Evolutionary conservation across 2,329 filamentous ascomycete genomes (phyloP).

Genomic region (Colletotrichum shisoi): DNA sequence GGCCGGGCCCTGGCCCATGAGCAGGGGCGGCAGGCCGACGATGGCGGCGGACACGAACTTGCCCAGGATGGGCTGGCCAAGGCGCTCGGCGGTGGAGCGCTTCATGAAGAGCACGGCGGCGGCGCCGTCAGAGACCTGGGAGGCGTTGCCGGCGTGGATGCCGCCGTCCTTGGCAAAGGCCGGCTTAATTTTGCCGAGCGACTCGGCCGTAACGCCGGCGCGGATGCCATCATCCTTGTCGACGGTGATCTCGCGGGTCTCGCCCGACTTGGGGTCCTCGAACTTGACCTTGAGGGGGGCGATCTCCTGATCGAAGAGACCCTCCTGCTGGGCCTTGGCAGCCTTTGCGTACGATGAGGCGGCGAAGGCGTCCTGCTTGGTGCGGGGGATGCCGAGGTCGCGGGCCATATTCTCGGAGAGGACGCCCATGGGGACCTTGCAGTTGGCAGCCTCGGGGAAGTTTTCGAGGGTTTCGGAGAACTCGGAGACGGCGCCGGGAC

Average conservation of each 20-base stretch:
- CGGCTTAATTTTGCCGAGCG: slow-evolving; percentile 86
- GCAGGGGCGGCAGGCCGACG: slow-evolving; percentile 87
- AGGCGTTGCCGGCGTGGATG: slow-evolving; percentile 96
- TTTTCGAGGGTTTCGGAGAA: slow-evolving; percentile 89
- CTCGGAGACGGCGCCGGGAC: slow-evolving; percentile 84
- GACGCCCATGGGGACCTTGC: slow-evolving; percentile 96
- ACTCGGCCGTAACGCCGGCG: slow-evolving; percentile 83
- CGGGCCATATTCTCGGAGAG: slow-evolving; percentile 95
- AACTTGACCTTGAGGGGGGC: slow-evolving; percentile 84
- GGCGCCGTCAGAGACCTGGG: slow-evolving; percentile 93
- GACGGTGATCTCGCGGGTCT: slow-evolving; percentile 84
- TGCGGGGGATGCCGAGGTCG: slow-evolving; percentile 75
- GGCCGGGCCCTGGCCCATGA: slow-evolving; percentile 97
- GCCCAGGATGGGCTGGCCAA: slow-evolving; percentile 88
- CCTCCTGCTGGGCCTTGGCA: slow-evolving; percentile 79
- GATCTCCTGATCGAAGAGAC: slow-evolving; percentile 95
- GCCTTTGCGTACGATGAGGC: slow-evolving; percentile 94
- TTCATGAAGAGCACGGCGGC: slow-evolving; percentile 96
- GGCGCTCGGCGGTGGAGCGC: slow-evolving; percentile 84
- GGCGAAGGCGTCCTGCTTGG: slow-evolving; percentile 88
- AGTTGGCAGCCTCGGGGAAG: slow-evolving; percentile 85
- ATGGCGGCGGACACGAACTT: slow-evolving; percentile 89
- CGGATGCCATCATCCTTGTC: slow-evolving; percentile 87
- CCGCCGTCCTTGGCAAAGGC: slow-evolving; percentile 90
- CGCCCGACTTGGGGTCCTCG: slow-evolving; percentile 88